Percentiles rank a stretch among this genome's conserved stretches.
These are phyloP conservation scores for Sclerotinia subarctica DNA, from an alignment of 2,329 filamentous ascomycete genomes.

Conservation along the genomic window DNA sequence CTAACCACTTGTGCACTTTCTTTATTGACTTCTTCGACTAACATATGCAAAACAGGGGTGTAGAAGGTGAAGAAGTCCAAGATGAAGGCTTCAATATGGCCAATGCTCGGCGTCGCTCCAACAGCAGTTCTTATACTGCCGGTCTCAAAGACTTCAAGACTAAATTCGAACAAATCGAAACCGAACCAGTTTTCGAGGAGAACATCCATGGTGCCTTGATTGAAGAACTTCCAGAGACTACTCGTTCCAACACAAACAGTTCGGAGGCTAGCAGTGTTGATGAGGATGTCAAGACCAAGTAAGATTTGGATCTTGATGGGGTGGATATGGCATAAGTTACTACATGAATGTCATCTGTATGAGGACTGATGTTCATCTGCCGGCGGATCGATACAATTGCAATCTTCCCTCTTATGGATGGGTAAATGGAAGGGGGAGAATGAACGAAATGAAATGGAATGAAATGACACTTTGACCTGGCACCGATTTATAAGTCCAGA, in stretches of 20 bases:
- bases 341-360: constrained; percentile 3
- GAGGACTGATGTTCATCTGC: constrained; percentile 28
- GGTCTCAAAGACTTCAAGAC: constrained; percentile 81
- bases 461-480: constrained; percentile 14
- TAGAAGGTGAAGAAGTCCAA: constrained; percentile 75
- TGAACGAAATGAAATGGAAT: constrained; percentile 4
- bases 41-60: constrained; percentile 61
- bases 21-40: constrained; percentile 17
- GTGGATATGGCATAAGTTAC: not conserved
- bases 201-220: constrained; percentile 63
- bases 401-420: constrained; percentile 24
- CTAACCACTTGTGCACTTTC: constrained; percentile 6
- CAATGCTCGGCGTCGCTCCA: constrained; percentile 88
- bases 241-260: constrained; percentile 37
- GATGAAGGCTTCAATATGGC: constrained; percentile 79
- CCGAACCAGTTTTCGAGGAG: constrained; percentile 91
- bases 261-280: constrained; percentile 37
- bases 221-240: constrained; percentile 30
- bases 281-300: constrained; percentile 45
- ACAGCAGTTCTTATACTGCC: constrained; percentile 73
- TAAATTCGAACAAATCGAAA: constrained; percentile 90
- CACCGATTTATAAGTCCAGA: constrained; percentile 29
- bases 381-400: constrained; percentile 31
- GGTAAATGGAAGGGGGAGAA: constrained; percentile 29
- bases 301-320: constrained; percentile 24